Evolutionary conservation across 495 filamentous ascomycete species (phyloP), one percentile per base, ranked within the genome.

Genomic region (Neurospora sp.): DNA sequence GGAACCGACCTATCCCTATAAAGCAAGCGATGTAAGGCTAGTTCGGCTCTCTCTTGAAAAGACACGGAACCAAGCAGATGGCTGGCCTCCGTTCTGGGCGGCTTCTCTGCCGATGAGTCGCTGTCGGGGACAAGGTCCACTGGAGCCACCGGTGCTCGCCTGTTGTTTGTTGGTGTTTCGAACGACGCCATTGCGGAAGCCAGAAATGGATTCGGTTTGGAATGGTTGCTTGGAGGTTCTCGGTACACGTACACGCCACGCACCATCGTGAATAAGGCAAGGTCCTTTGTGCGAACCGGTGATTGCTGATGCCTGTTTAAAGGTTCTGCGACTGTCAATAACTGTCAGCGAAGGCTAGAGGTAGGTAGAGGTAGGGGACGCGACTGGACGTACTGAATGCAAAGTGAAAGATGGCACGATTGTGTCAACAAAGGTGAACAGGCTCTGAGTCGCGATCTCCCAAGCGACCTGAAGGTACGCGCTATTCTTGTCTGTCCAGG

Each of bases 21-120:
- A 31, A 59, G 27, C 10, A 14, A 6, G 11, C 20, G 20, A 14
- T 6, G 20, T 5, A 12, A 59, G 20, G 20, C 20, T 27, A 27
- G 20, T 14, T 59, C 20, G 5, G 11, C 5, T 14, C 4, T 6
- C 48, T 31, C 23, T 59, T 27, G 20, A 2, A 27, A 6, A 27
- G 20, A 27, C 23, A 14, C 0, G 14, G 48, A 1, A 1, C 20
- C 48, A 59, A 2, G 20, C 20, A 5, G 10, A 12, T 59, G 23
- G 4, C 5, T 14, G 11, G 48, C 0, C 0, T 27, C 1, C 23
- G 0, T 0, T 4, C 10, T 5, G 5, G 1, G 46, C 46, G 20
- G 4, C 0, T 12, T 54, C 5, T 23, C n/a, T 11, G 20, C 46
- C 46, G 1, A 11, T 10, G 46, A 2, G 20, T 54, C 20, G 10